Evolutionary conservation across 805 yeast species (phyloP), one percentile per base, ranked within the genome.

Genomic region (Cyberlindnera misumaiensis): DNA sequence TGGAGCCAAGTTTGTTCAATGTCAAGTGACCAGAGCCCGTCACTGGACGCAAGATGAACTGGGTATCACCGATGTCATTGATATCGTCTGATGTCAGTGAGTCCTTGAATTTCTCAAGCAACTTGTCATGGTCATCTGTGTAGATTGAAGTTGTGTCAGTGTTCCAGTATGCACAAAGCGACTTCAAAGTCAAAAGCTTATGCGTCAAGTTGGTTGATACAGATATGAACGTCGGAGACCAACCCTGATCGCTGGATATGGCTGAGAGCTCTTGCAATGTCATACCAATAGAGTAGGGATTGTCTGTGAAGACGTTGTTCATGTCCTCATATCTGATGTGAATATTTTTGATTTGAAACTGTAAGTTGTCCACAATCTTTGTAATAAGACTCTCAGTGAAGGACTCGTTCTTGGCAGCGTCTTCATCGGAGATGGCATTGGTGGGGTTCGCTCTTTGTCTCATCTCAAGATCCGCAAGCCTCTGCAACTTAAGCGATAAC

Each of bases 291-390:
- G 96, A 70, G 48, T 84, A 85, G 3, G 96, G 95, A 24, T 58
- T 55, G 41, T 79, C 82, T 0, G 95, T 80, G 47, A 86, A 79
- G 4, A 76, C 71, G 30, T 73, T 66, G 6, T 72, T 65, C 41
- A 69, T 71, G 61, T 93, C 98, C 53, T 94, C 98, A 53, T 89
- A 93, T 41, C 98, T 71, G 15, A 93, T 60, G 59, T 93, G 99
- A 46, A 93, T 93, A 55, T 86, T 87, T 51, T 80, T 85, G 47
- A 93, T 85, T 2, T 95, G 84, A 11, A 93, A 73, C 59, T 93
- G 98, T 38, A 94, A 64, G 55, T 93, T 93, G 59, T 93, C 97
- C 17, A 90, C 82, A 46, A 93, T 81, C 58, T 94, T 94, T 2
- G 96, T 83, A 6, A 88, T 71, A 42, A 93, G 68, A 32, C 87